These are phyloP conservation scores for Citrullus colocynthis DNA, from an alignment of 306 rosid species.

Conservation along the genomic window DNA sequence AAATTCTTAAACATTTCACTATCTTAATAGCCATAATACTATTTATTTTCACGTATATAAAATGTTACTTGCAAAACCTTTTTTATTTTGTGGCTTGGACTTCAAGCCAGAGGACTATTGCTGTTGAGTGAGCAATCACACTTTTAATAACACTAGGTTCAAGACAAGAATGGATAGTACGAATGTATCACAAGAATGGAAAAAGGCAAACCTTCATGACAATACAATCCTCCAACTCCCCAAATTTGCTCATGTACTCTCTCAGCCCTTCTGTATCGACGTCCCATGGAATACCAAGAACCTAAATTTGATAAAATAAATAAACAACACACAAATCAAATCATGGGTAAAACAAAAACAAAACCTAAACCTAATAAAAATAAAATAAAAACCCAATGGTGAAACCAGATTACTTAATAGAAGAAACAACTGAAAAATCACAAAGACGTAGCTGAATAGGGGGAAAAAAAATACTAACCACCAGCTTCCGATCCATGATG, in stretches of 20 bases:
- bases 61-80: neutral
- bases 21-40: neutral
- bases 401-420: neutral
- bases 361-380: neutral
- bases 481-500: conserved; percentile 82
- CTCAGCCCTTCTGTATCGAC: conserved; percentile 66
- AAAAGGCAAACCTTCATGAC: conserved; percentile 64
- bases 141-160: neutral
- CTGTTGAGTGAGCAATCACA: neutral
- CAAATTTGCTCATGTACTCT: conserved; percentile 75
- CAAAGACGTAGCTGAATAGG: neutral
- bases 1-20: neutral
- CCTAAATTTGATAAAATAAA: conserved; percentile 25
- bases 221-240: conserved; percentile 78
- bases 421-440: neutral
- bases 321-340: neutral
- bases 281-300: conserved; percentile 76
- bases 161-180: neutral
- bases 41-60: neutral
- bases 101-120: neutral
- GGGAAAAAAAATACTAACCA: conserved; percentile 36
- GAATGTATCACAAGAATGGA: neutral
- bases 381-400: neutral
- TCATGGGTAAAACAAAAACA: neutral
- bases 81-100: neutral